Evolutionary conservation across 108 stramenopile genomes (phyloP), one percentile per base, ranked within the genome.

Genomic region (Cyclostephanos tholiformis): DNA sequence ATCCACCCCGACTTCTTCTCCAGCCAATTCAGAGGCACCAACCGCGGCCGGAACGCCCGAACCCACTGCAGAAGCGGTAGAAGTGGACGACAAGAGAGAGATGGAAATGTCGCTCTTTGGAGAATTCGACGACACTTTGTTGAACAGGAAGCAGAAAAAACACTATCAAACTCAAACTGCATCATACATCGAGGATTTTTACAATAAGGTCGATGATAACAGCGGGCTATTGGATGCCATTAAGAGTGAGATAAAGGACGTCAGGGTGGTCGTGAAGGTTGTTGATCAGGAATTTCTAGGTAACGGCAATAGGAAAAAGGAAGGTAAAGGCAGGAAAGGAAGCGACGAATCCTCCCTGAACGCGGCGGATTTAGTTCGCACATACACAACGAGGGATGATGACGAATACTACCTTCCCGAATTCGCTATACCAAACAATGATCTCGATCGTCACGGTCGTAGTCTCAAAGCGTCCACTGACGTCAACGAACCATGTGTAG

Each of bases 181-280:
- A 25, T 39, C 14, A 26, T 74, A 74, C 56, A 74, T 74, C 46
- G 73, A 74, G 58, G 57, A 74, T 39, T 74, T 74, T 20, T 74
- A 74, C 46, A 74, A 74, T 41, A 30, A 17, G 4, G 22, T 32
- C 48, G 38, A 68, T 53, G 65, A 48, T 50, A 30, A n/a, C 23
- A 67, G 43, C 13, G 65, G 67, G n/a, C n/a, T 55, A 52, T 52
- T 68, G 25, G 39, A 36, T 27, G 46, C 63, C 26, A 64, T 64
- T 4, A 26, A 65, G 29, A 17, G 50, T 6, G 46, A 48, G 22
- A 39, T 46, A 22, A 39, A 14, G 14, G 49, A 62, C 4, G 61
- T 62, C n/a, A 62, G n/a, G 29, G 61, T 22, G 16, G 0, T 23
- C 2, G 17, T 62, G 0, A 43, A 22, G 41, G 30, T 62, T 36